These are phyloP conservation scores for Boletus edulis DNA, from an alignment of 768 basidiomycete genomes.

Conservation along the genomic window DNA sequence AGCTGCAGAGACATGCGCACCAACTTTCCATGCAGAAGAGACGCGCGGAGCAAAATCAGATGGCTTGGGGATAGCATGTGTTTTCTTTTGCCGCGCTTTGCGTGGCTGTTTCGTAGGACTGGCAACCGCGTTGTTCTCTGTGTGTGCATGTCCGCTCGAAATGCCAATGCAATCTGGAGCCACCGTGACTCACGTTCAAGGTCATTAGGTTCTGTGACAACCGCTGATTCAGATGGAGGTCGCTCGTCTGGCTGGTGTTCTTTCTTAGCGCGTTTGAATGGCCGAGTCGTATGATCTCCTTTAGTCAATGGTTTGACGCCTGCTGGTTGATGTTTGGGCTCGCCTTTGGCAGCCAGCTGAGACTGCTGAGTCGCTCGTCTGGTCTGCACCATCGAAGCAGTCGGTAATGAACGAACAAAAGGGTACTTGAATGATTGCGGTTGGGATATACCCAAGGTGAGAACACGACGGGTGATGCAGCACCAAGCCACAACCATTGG, in stretches of 20 bases:
- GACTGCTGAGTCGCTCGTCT: slow-evolving; percentile 17
- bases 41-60: slow-evolving; percentile 31
- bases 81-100: slow-evolving; percentile 10
- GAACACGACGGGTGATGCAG: background rate
- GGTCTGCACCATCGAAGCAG: slow-evolving; percentile 23
- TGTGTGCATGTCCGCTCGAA: background rate
- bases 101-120: slow-evolving; percentile 1
- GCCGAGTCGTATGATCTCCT: background rate
- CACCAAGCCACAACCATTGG: background rate
- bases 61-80: slow-evolving; percentile 10
- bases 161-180: background rate
- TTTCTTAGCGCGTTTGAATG: slow-evolving; percentile 17
- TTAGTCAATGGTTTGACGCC: background rate
- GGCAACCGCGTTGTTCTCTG: background rate
- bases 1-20: slow-evolving; percentile 80
- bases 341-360: background rate
- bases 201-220: background rate
- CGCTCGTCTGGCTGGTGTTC: background rate
- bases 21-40: slow-evolving; percentile 60
- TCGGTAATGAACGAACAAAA: background rate
- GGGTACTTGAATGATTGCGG: background rate
- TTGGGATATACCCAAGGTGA: background rate
- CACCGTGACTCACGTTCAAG: slow-evolving; percentile 9
- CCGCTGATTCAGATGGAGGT: background rate
- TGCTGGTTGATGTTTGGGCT: background rate